A percentile compares a stretch with the other conserved stretches of the same genome.
These are phyloP conservation scores for Mesembryanthemum crystallinum DNA, from an alignment of 148 eudicot genomes.

Conservation along the genomic window DNA sequence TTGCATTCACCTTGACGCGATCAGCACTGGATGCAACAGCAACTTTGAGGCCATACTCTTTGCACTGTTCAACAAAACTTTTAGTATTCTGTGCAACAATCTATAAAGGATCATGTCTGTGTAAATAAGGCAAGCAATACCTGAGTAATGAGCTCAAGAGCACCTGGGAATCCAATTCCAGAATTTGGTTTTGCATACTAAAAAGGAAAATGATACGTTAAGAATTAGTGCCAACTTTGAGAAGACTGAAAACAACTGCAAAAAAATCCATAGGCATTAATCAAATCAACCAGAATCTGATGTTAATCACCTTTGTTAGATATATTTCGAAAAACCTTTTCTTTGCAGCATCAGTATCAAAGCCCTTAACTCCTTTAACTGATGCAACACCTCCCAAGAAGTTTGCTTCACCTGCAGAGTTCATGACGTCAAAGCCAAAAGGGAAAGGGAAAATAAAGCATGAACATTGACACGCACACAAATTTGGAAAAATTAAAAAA, in stretches of 20 bases:
- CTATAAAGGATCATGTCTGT: not conserved
- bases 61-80: constrained; percentile 60
- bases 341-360: constrained; percentile 78
- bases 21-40: constrained; percentile 99
- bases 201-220: constrained; percentile 4
- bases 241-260: constrained; percentile 11
- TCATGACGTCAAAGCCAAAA: constrained; percentile 3
- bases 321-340: constrained; percentile 94
- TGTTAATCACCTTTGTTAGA: constrained; percentile 68
- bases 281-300: not conserved
- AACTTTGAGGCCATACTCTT: constrained; percentile 84
- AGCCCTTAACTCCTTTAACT: constrained; percentile 70
- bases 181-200: constrained; percentile 94
- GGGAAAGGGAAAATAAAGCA: not conserved
- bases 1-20: constrained; percentile 93
- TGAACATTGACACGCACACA: too few relatives aligned
- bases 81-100: constrained; percentile 13
- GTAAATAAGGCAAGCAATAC: constrained; percentile 30
- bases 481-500: too few relatives aligned
- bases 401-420: constrained; percentile 75
- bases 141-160: constrained; percentile 77
- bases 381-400: constrained; percentile 95
- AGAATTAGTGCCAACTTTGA: constrained; percentile 2
- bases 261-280: not conserved
- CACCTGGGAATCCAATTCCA: constrained; percentile 97